Evolutionary conservation across 1,284 basidiomycete species (phyloP).

Genomic region (Moesziomyces sp.): DNA sequence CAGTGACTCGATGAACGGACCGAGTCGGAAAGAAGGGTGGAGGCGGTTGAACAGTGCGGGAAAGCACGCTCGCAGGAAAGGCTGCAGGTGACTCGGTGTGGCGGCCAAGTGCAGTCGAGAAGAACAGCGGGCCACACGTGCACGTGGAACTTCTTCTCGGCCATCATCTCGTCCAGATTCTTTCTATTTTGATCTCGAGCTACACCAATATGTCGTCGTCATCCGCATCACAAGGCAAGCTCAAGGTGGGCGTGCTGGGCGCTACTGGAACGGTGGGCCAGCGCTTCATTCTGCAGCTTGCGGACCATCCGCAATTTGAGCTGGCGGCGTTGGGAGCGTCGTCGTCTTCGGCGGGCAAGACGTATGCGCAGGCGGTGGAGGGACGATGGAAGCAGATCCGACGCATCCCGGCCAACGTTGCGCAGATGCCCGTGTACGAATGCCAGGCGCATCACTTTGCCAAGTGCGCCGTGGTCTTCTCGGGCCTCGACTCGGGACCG

Average conservation of each 20-base stretch:
- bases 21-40: too few relatives aligned
- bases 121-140: too few relatives aligned
- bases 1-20: too few relatives aligned
- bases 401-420: constrained; percentile 78
- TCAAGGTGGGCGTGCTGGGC: constrained; percentile 92
- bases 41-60: too few relatives aligned
- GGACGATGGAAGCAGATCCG: constrained; percentile 87
- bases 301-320: constrained; percentile 88
- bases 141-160: too few relatives aligned
- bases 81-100: too few relatives aligned
- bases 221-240: constrained; percentile 60
- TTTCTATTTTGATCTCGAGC: not conserved
- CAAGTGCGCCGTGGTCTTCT: constrained; percentile 90
- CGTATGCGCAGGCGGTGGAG: constrained; percentile 77
- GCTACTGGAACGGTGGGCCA: constrained; percentile 79
- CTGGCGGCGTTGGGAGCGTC: constrained; percentile 91
- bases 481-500: constrained; percentile 91
- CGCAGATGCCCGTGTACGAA: constrained; percentile 79
- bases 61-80: too few relatives aligned
- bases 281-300: constrained; percentile 86
- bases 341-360: constrained; percentile 84
- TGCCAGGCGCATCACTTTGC: constrained; percentile 83
- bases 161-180: too few relatives aligned
- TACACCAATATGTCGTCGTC: constrained; percentile 1
- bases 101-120: too few relatives aligned